Evolutionary conservation across 768 basidiomycete genomes (phyloP).

Genomic region (Naematelia aurantialba): DNA sequence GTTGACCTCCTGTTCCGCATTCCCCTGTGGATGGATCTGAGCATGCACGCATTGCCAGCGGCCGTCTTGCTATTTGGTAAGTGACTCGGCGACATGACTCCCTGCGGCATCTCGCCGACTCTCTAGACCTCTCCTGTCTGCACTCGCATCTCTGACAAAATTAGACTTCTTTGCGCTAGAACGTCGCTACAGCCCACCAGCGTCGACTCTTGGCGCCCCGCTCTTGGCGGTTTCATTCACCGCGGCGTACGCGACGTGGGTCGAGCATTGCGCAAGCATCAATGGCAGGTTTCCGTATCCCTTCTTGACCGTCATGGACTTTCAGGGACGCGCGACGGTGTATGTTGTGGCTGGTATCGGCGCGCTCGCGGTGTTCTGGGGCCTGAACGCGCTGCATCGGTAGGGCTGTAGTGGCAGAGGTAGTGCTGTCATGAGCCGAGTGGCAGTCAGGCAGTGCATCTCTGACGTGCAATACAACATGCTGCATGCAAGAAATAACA

Average conservation of each 20-base stretch:
- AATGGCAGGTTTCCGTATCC: slow-evolving; percentile 76
- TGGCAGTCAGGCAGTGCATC: too few relatives aligned
- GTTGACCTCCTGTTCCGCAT: slow-evolving; percentile 50
- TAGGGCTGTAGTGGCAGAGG: slow-evolving; percentile 3
- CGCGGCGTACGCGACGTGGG: slow-evolving; percentile 61
- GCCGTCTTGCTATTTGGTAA: slow-evolving; percentile 57
- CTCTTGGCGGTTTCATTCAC: slow-evolving; percentile 47
- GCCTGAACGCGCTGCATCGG: slow-evolving; percentile 61
- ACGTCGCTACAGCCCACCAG: slow-evolving; percentile 54
- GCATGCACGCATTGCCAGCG: slow-evolving; percentile 65
- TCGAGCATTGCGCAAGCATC: slow-evolving; percentile 63
- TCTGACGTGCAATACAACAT: too few relatives aligned
- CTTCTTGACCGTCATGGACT: slow-evolving; percentile 64
- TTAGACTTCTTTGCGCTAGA: slow-evolving; percentile 69
- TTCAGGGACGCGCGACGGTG: slow-evolving; percentile 58
- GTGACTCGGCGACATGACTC: slow-evolving; percentile 11
- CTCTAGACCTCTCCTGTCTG: too few relatives aligned
- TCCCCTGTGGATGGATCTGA: slow-evolving; percentile 60
- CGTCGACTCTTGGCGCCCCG: slow-evolving; percentile 50
- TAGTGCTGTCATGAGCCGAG: too few relatives aligned
- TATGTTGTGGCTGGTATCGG: slow-evolving; percentile 59
- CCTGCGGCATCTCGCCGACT: too few relatives aligned
- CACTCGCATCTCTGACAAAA: too few relatives aligned
- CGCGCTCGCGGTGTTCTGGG: slow-evolving; percentile 59
- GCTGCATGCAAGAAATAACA: too few relatives aligned